Conservation (phyloP, 2,329 filamentous ascomycete species). For the Pseudogymnoascus sp. region DNA sequence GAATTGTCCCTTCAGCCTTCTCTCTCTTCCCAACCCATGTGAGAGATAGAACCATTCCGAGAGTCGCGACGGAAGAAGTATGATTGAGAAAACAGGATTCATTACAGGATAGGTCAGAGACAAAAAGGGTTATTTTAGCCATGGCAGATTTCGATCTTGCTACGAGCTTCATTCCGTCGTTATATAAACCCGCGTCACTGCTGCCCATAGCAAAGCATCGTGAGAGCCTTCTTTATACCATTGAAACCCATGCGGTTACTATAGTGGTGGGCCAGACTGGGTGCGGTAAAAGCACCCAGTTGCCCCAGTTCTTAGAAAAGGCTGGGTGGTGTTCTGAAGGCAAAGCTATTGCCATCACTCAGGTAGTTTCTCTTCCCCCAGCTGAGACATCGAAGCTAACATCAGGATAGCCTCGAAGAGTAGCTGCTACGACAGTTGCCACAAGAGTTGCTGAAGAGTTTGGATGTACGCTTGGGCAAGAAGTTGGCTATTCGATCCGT, state of each 20-base stretch:
- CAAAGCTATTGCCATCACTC: conserved; percentile 80
- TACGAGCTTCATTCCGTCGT: conserved; percentile 64
- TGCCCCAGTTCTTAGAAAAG: conserved; percentile 83
- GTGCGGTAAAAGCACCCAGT: conserved; percentile 91
- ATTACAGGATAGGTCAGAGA: conserved; percentile 3
- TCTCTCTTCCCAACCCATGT: conserved; percentile 6
- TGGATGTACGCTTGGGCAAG: conserved; percentile 77
- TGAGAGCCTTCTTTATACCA: conserved; percentile 72
- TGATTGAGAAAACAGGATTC: neutral
- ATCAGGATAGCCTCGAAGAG: conserved; percentile 65
- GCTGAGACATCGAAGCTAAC: conserved; percentile 14
- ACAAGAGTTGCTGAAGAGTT: conserved; percentile 84
- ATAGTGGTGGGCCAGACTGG: conserved; percentile 92
- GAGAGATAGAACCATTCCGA: neutral
- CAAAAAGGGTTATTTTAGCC: conserved; percentile 3
- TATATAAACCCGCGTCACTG: conserved; percentile 78
- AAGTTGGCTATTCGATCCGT: conserved; percentile 86
- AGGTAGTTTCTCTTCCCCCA: conserved; percentile 50
- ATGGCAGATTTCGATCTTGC: conserved; percentile 49
- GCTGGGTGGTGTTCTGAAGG: conserved; percentile 84
- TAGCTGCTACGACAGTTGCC: conserved; percentile 87
- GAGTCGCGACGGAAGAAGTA: neutral
- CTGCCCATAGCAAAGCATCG: conserved; percentile 83
- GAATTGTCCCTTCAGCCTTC: conserved; percentile 4
- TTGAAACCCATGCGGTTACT: conserved; percentile 78